Evolutionary conservation across 495 filamentous ascomycete species (phyloP), one percentile per base, ranked within the genome.

Genomic region (Cercophora scortea): DNA sequence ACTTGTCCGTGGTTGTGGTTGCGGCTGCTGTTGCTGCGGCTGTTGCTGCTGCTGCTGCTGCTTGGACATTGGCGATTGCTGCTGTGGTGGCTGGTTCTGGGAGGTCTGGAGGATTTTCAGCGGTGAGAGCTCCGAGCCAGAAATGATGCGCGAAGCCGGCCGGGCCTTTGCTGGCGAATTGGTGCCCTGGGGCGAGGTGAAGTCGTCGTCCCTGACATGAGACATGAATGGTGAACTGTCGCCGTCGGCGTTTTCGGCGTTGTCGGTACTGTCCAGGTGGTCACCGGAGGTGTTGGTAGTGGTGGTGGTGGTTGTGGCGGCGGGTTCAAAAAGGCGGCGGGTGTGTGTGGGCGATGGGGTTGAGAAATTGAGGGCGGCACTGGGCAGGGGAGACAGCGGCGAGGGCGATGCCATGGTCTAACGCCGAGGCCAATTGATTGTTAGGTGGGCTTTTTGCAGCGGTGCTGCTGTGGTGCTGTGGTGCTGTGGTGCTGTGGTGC

Each of bases 91-190:
- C 34, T 49, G 58, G 17, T 54, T 52, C 40, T 61, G 58, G 33
- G 58, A 56, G 42, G 57, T 55, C 56, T 66, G 66, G 33, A 77
- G 60, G 32, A 77, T 75, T 67, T 74, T 76, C 10, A 77, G 67
- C 53, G 74, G 74, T 33, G 74, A 73, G 35, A 76, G 68, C 52
- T 72, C 74, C 42, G 52, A 70, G 54, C 74, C 74, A 40, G 73
- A 74, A 19, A 75, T 60, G 49, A 77, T 67, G 53, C 72, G 64
- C 5, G 71, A 75, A 18, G 69, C 64, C n/a, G 67, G 65, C 10
- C 73, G 74, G 42, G 60, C 55, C 51, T 71, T 76, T 54, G 56
- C 59, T 19, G 72, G 67, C 57, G 65, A 60, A 45, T 50, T 49
- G 16, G 53, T 48, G 42, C 58, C 52, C 52, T 58, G 51, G 16